Percentiles rank a stretch among this genome's conserved stretches.
phyloP scores from a whole-genome alignment of 2,329 filamentous ascomycete genomes.

The Ascochyta viciae-villosae region DNA sequence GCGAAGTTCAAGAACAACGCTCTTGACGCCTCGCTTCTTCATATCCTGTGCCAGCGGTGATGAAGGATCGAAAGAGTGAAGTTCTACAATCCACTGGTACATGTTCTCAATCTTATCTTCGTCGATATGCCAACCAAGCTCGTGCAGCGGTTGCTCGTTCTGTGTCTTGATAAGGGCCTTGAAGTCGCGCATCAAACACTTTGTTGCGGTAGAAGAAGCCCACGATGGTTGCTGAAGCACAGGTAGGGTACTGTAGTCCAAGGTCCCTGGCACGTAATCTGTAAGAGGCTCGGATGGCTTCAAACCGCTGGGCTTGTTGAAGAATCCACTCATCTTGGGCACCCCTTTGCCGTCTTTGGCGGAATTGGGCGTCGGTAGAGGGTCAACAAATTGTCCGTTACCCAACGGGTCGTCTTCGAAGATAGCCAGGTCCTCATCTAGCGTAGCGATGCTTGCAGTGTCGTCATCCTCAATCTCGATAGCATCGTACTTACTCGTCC shows the following conservation, averaged over 20 bases:
- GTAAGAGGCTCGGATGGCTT: slow-evolving; percentile 50
- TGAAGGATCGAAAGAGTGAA: slow-evolving; percentile 77
- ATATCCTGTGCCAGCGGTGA: slow-evolving; percentile 80
- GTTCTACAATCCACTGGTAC: slow-evolving; percentile 90
- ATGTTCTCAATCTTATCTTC: slow-evolving; percentile 71
- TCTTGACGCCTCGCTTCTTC: slow-evolving; percentile 65
- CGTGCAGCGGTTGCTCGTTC: slow-evolving; percentile 63
- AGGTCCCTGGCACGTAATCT: slow-evolving; percentile 71
- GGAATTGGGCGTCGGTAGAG: slow-evolving; percentile 36
- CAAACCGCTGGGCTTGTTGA: slow-evolving; percentile 33
- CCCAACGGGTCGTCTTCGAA: slow-evolving; percentile 39
- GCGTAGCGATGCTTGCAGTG: slow-evolving; percentile 56
- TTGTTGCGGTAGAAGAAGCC: slow-evolving; percentile 67
- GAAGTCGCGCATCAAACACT: slow-evolving; percentile 70
- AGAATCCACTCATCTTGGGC: slow-evolving; percentile 30
- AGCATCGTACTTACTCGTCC: slow-evolving; percentile 43
- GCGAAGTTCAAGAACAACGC: slow-evolving; percentile 80
- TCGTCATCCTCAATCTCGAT: slow-evolving; percentile 52
- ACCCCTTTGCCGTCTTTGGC: slow-evolving; percentile 37
- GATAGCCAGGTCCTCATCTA: slow-evolving; percentile 56
- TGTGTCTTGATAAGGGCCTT: slow-evolving; percentile 70
- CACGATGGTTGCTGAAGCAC: slow-evolving; percentile 71
- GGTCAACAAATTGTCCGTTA: slow-evolving; percentile 19
- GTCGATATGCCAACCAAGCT: slow-evolving; percentile 86
- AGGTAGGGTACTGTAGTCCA: slow-evolving; percentile 68